These are phyloP conservation scores for Poa annua DNA, from an alignment of 176 grass and related monocot genomes.

Conservation along the genomic window DNA sequence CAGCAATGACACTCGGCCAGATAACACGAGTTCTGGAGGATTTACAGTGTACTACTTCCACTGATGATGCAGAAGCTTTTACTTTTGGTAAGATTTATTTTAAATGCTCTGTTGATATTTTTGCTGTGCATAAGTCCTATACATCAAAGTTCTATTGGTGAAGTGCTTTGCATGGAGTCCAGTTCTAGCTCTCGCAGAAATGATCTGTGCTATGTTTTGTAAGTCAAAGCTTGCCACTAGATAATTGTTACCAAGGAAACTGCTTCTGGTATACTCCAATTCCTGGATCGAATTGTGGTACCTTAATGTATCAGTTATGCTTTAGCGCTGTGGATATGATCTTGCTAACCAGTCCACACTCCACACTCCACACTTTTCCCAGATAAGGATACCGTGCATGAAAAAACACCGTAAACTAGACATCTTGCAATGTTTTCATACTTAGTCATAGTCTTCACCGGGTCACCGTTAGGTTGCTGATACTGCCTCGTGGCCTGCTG, in stretches of 20 bases:
- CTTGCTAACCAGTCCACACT: not conserved
- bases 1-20: slow-evolving; percentile 84
- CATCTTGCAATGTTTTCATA: slow-evolving; percentile 3
- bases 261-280: not conserved
- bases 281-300: not conserved
- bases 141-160: not conserved
- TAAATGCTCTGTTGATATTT: slow-evolving; percentile 11
- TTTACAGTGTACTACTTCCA: slow-evolving; percentile 56
- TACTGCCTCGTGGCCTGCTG: slow-evolving; percentile 17
- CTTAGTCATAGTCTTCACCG: not conserved
- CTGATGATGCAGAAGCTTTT: slow-evolving; percentile 48
- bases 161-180: not conserved
- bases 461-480: not conserved
- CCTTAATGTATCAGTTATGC: slow-evolving; percentile 28
- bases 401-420: not conserved
- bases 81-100: slow-evolving; percentile 60
- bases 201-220: slow-evolving; percentile 12
- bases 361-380: not conserved
- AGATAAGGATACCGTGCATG: slow-evolving; percentile 13
- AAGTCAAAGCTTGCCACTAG: slow-evolving; percentile 1
- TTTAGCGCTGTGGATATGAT: not conserved
- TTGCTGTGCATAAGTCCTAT: slow-evolving; percentile 5
- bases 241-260: not conserved
- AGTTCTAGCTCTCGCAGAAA: not conserved
- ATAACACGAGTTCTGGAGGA: slow-evolving; percentile 67